These are phyloP conservation scores for Russula emetica DNA, from an alignment of 768 basidiomycete genomes.

Conservation along the genomic window DNA sequence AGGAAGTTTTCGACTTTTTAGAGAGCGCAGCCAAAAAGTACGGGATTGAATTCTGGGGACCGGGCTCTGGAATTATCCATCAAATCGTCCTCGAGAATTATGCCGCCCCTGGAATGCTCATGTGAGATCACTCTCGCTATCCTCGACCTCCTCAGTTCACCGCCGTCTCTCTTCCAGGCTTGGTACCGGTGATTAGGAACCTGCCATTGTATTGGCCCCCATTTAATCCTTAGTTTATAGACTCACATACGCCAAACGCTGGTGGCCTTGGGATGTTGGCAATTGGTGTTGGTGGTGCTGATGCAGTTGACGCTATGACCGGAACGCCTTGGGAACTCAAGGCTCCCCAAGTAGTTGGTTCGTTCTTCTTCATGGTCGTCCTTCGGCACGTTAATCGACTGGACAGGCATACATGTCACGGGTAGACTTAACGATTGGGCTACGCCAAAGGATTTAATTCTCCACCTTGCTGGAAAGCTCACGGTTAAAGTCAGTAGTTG, in stretches of 20 bases:
- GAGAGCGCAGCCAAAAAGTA: slow-evolving; percentile 88
- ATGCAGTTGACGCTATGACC: slow-evolving; percentile 97
- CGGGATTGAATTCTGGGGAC: slow-evolving; percentile 97
- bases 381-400: slow-evolving; percentile 7
- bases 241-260: slow-evolving; percentile 98
- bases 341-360: slow-evolving; percentile 79
- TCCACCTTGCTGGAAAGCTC: slow-evolving; percentile 89
- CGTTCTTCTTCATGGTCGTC: slow-evolving; percentile 27
- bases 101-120: slow-evolving; percentile 90
- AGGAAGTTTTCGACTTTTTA: slow-evolving; percentile 97
- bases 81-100: slow-evolving; percentile 98
- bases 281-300: slow-evolving; percentile 98
- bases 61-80: slow-evolving; percentile 93
- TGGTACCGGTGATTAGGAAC: slow-evolving; percentile 58
- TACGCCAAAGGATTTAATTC: slow-evolving; percentile 93
- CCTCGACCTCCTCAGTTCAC: slow-evolving; percentile 16
- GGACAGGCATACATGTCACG: slow-evolving; percentile 76
- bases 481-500: slow-evolving; percentile 81
- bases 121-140: slow-evolving; percentile 45
- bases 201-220: background rate
- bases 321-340: slow-evolving; percentile 98
- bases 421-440: slow-evolving; percentile 88
- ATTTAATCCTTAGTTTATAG: slow-evolving; percentile 37
- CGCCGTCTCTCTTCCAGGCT: slow-evolving; percentile 47
- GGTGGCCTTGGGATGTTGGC: slow-evolving; percentile 95